Evolutionary conservation across 352 stramenopile species (phyloP).

Genomic region (Poterioochromonas sp.): DNA sequence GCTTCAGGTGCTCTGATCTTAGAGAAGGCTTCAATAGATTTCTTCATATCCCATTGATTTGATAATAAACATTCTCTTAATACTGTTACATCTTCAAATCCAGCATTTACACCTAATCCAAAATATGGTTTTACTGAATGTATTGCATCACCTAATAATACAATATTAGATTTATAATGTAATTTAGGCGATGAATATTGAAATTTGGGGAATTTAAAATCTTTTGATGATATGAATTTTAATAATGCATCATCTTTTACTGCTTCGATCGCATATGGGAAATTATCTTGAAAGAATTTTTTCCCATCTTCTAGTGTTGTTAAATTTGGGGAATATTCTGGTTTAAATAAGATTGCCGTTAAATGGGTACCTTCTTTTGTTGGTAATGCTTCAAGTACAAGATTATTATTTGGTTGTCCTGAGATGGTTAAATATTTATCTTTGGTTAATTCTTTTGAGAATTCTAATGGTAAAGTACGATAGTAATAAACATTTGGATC

Average conservation of each 20-base stretch:
- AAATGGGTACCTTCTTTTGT: slow-evolving; percentile 53
- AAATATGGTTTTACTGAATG: slow-evolving; percentile 69
- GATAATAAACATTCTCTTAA: slow-evolving; percentile 47
- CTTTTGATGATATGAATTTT: slow-evolving; percentile 50
- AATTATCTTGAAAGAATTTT: slow-evolving; percentile 48
- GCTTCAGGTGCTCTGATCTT: slow-evolving; percentile 49
- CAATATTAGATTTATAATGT: slow-evolving; percentile 35
- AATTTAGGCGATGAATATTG: slow-evolving; percentile 53
- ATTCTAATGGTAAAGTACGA: slow-evolving; percentile 59
- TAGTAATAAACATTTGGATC: slow-evolving; percentile 60
- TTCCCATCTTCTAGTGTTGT: slow-evolving; percentile 47
- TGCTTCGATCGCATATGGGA: slow-evolving; percentile 57
- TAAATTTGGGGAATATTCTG: slow-evolving; percentile 46
- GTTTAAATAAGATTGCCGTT: slow-evolving; percentile 56
- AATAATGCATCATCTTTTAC: slow-evolving; percentile 52
- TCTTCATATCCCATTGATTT: slow-evolving; percentile 39
- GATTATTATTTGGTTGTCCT: slow-evolving; percentile 48
- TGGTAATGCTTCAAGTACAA: slow-evolving; percentile 60
- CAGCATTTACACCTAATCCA: slow-evolving; percentile 61
- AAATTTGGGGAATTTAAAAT: slow-evolving; percentile 56
- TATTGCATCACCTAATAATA: slow-evolving; percentile 51
- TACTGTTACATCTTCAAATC: slow-evolving; percentile 57
- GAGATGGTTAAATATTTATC: slow-evolving; percentile 55
- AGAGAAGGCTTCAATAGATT: slow-evolving; percentile 46
- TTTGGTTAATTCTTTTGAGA: slow-evolving; percentile 39